These are phyloP conservation scores for Yamadazyma olivae DNA, from an alignment of 805 yeast genomes.

Conservation along the genomic window DNA sequence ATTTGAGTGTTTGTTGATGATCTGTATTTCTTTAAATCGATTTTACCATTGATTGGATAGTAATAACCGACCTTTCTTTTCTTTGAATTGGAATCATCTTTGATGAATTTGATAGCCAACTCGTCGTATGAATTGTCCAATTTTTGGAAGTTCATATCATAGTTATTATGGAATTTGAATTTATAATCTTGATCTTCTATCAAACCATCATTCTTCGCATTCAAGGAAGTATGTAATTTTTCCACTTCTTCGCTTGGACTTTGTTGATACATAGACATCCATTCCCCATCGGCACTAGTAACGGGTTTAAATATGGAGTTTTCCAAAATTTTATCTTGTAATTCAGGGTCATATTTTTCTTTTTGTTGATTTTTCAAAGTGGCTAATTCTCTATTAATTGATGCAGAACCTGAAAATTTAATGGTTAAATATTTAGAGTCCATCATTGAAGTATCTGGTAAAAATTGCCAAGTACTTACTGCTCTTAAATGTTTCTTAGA, in stretches of 20 bases:
- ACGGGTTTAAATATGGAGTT: constrained; percentile 73
- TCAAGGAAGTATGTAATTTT: constrained; percentile 24
- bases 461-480: constrained; percentile 70
- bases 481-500: constrained; percentile 69
- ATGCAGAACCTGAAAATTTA: constrained; percentile 60
- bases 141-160: constrained; percentile 61
- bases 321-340: constrained; percentile 38
- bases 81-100: constrained; percentile 33
- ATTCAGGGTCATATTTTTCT: constrained; percentile 22
- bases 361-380: constrained; percentile 26
- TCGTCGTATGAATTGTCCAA: constrained; percentile 55
- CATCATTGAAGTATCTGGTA: constrained; percentile 90
- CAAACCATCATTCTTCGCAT: constrained; percentile 41
- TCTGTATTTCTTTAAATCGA: constrained; percentile 83
- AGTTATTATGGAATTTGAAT: constrained; percentile 67
- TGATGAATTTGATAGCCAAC: constrained; percentile 57
- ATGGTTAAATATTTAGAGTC: constrained; percentile 71
- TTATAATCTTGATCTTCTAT: constrained; percentile 48
- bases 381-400: constrained; percentile 37
- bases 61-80: constrained; percentile 62
- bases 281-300: constrained; percentile 67
- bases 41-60: constrained; percentile 72
- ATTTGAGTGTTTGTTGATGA: constrained; percentile 55
- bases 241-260: constrained; percentile 19
- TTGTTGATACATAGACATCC: constrained; percentile 61